Percentiles rank a stretch among this genome's conserved stretches.
These are phyloP conservation scores for Tricholoma matsutake DNA, from an alignment of 768 basidiomycete species.

Conservation along the genomic window DNA sequence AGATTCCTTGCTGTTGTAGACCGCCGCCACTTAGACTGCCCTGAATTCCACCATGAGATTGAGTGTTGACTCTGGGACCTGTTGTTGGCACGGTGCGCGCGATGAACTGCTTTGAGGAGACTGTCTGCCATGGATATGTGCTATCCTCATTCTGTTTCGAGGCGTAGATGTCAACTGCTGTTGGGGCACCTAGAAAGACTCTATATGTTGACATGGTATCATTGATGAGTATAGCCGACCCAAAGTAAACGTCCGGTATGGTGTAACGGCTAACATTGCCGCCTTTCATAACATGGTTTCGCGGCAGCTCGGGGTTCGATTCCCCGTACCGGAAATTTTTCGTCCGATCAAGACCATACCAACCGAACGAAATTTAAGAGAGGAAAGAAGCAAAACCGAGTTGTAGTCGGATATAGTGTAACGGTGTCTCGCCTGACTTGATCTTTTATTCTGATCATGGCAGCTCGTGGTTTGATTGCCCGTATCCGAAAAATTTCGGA, in stretches of 20 bases:
- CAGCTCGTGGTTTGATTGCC: slow-evolving; percentile 58
- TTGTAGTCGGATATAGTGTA: slow-evolving; percentile 46
- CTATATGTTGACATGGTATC: slow-evolving; percentile 27
- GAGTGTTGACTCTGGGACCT: neutral
- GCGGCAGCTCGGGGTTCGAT: slow-evolving; percentile 59
- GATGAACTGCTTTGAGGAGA: slow-evolving; percentile 25
- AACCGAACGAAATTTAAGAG: too few species aligned
- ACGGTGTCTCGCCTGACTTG: slow-evolving; percentile 62
- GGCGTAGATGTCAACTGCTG: slow-evolving; percentile 28
- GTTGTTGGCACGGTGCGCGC: neutral
- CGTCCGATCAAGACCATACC: neutral
- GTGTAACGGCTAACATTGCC: slow-evolving; percentile 62
- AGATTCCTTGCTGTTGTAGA: neutral
- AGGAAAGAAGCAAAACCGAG: neutral
- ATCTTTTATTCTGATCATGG: slow-evolving; percentile 25
- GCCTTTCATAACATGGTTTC: slow-evolving; percentile 38
- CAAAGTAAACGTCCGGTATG: slow-evolving; percentile 36
- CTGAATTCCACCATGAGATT: neutral
- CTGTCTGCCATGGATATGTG: slow-evolving; percentile 45
- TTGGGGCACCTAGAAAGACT: slow-evolving; percentile 54
- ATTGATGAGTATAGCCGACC: neutral
- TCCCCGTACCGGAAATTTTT: slow-evolving; percentile 49
- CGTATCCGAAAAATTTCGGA: slow-evolving; percentile 38
- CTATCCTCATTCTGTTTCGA: slow-evolving; percentile 33
- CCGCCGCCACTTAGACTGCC: neutral